Conservation (phyloP, 805 yeast species). For the Candida maesae region DNA sequence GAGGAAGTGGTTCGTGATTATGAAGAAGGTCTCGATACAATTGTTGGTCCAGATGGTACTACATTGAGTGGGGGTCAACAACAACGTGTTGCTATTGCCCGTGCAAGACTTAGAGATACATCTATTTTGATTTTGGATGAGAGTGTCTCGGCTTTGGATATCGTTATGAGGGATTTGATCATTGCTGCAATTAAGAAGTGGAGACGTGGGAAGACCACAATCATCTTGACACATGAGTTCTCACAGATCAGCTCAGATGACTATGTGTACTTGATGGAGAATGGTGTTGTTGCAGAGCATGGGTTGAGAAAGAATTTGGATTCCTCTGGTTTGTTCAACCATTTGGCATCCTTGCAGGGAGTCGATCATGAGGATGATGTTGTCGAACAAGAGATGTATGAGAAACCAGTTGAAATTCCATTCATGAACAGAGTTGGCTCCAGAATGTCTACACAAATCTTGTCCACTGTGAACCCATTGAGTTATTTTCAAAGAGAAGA, state of each 20-base stretch:
- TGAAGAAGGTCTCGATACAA: conserved; percentile 53
- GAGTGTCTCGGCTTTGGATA: conserved; percentile 77
- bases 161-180: conserved; percentile 40
- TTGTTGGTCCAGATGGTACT: conserved; percentile 42
- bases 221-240: conserved; percentile 77
- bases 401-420: not conserved
- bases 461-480: conserved; percentile 21
- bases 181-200: conserved; percentile 49
- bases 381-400: not conserved
- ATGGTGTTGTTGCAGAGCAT: conserved; percentile 49
- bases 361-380: conserved; percentile 2
- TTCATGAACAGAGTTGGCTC: conserved; percentile 3
- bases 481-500: conserved; percentile 12
- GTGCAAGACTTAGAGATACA: conserved; percentile 71
- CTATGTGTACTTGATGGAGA: conserved; percentile 51
- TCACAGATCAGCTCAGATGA: conserved; percentile 55
- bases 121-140: conserved; percentile 84
- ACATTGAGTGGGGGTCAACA: conserved; percentile 86
- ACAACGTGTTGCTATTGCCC: conserved; percentile 79
- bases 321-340: conserved; percentile 16
- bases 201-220: conserved; percentile 70
- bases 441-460: conserved; percentile 19
- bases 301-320: conserved; percentile 38
- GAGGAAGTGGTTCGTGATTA: conserved; percentile 43
- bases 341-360: conserved; percentile 19